These are phyloP conservation scores for Trichomonas vaginalis DNA, from an alignment of 208 protist species.

Conservation along the genomic window DNA sequence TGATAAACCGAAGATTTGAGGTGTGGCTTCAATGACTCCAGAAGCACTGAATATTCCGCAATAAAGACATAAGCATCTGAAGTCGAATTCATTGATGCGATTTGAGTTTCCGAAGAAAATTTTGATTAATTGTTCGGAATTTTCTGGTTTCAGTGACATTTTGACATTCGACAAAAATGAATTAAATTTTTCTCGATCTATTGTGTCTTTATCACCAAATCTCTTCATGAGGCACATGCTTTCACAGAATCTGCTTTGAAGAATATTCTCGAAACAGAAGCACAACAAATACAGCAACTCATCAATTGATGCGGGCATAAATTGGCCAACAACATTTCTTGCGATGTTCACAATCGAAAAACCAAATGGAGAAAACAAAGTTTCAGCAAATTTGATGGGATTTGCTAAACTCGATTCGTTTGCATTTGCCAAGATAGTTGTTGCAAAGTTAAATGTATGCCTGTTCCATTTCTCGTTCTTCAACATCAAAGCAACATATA, in stretches of 20 bases:
- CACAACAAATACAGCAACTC: not conserved
- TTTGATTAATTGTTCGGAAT: not conserved
- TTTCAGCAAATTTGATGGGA: not conserved
- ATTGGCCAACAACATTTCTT: not conserved
- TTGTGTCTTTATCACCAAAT: not conserved
- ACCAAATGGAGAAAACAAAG: not conserved
- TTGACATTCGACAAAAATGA: not conserved
- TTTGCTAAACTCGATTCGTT: not conserved
- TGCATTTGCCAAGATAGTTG: not conserved
- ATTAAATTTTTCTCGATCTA: not conserved
- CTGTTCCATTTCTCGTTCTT: not conserved
- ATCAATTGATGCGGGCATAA: not conserved
- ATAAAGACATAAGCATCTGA: not conserved
- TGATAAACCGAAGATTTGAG: not conserved
- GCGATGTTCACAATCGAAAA: not conserved
- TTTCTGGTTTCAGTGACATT: not conserved
- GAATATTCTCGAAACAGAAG: not conserved
- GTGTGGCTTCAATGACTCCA: not conserved
- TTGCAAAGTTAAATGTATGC: not conserved
- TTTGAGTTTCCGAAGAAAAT: not conserved
- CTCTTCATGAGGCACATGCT: not conserved
- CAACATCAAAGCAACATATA: not conserved
- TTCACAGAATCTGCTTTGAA: not conserved
- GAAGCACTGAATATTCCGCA: not conserved
- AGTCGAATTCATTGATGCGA: not conserved